These are phyloP conservation scores for Prunus armeniaca DNA, from an alignment of 306 rosid species.

Conservation along the genomic window DNA sequence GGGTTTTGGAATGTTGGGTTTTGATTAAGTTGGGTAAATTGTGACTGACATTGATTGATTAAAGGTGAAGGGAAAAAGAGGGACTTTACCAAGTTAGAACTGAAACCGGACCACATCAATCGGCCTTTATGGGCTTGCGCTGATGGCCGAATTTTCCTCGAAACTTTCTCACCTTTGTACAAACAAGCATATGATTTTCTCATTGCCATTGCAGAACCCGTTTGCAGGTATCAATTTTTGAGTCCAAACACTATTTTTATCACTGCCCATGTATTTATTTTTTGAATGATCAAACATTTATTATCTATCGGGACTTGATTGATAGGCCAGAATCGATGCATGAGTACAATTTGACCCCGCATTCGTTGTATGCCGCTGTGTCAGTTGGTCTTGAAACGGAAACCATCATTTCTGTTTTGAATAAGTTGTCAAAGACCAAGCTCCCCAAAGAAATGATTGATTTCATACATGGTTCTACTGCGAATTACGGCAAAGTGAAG, in stretches of 20 bases:
- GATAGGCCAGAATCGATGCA: conserved; percentile 95
- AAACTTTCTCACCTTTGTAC: conserved; percentile 87
- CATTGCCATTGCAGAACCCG: conserved; percentile 92
- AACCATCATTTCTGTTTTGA: conserved; percentile 71
- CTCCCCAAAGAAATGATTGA: conserved; percentile 95
- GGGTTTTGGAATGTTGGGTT: neutral
- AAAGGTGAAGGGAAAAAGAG: conserved; percentile 52
- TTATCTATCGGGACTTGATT: conserved; percentile 14
- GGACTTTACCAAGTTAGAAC: conserved; percentile 82
- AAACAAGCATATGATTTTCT: conserved; percentile 97
- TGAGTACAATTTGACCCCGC: conserved; percentile 92
- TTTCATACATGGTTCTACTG: conserved; percentile 78
- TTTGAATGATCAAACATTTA: conserved; percentile 1
- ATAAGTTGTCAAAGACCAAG: conserved; percentile 86
- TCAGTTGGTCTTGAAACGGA: conserved; percentile 93
- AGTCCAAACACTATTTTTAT: neutral
- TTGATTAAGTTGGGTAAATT: conserved; percentile 7
- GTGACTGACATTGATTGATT: conserved; percentile 14
- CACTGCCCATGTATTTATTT: neutral
- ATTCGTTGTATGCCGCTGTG: conserved; percentile 90
- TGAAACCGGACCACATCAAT: conserved; percentile 74
- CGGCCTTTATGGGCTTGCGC: conserved; percentile 97
- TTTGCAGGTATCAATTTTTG: conserved; percentile 63
- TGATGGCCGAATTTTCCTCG: conserved; percentile 90
- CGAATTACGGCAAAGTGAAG: conserved; percentile 96